Conservation (phyloP, 495 filamentous ascomycete genomes). For the Ramalina intermedia region DNA sequence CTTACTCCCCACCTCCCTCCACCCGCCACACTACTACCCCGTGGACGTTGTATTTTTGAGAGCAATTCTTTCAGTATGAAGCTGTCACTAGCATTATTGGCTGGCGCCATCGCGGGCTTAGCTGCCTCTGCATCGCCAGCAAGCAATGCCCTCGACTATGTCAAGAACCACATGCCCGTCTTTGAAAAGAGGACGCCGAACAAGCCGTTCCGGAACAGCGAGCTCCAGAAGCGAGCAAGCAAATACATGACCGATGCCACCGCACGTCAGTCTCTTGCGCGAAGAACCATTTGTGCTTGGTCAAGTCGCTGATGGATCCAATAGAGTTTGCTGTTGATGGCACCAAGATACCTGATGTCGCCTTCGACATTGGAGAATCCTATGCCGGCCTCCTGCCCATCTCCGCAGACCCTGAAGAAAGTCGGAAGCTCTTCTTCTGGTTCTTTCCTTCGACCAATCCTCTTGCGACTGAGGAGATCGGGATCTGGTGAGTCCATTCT, state of each 20-base stretch:
- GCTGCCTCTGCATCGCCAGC: background rate
- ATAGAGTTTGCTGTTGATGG: constrained; percentile 52
- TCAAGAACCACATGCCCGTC: background rate
- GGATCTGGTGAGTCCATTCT: constrained; percentile 26
- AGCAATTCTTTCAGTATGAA: constrained; percentile 1
- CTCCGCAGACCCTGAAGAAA: constrained; percentile 34
- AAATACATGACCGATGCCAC: constrained; percentile 2
- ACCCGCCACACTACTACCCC: too few species aligned
- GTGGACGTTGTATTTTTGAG: too few species aligned
- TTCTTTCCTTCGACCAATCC: constrained; percentile 46
- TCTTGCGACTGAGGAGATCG: constrained; percentile 39
- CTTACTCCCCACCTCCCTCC: too few species aligned
- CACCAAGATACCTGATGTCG: constrained; percentile 50
- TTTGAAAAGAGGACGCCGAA: constrained; percentile 1
- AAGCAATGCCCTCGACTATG: background rate
- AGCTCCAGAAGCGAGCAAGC: constrained; percentile 3
- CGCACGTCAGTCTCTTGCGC: background rate
- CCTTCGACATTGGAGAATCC: constrained; percentile 63
- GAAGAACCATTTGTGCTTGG: background rate
- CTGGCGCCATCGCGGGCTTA: constrained; percentile 3
- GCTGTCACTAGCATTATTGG: constrained; percentile 2
- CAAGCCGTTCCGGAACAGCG: background rate
- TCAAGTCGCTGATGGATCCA: background rate
- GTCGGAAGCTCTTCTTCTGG: constrained; percentile 59
- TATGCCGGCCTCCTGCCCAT: constrained; percentile 69